phyloP scores from a whole-genome alignment of 1,284 basidiomycete species.

The Vanrija pseudolonga region DNA sequence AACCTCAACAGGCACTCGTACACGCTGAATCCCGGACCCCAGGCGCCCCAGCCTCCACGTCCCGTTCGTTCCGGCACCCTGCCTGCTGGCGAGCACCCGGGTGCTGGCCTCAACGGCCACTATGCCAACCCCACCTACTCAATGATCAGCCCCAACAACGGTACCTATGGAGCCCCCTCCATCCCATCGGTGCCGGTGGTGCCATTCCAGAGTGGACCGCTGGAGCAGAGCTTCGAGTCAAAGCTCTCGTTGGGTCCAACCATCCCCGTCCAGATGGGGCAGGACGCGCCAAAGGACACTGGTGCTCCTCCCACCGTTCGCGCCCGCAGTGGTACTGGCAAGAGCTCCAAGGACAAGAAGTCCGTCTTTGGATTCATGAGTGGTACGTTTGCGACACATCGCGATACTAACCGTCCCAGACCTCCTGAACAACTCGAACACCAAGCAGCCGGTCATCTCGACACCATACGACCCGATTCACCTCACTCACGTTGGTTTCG shows the following conservation, averaged over 20 bases:
- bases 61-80: slow-evolving; percentile 46
- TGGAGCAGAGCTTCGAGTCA: slow-evolving; percentile 37
- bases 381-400: slow-evolving; percentile 29
- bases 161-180: neutral
- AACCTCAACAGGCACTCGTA: slow-evolving; percentile 45
- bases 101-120: slow-evolving; percentile 12
- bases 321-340: slow-evolving; percentile 46
- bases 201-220: slow-evolving; percentile 33
- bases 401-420: slow-evolving; percentile 49
- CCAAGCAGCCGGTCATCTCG: slow-evolving; percentile 72
- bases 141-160: slow-evolving; percentile 12
- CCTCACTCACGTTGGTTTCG: slow-evolving; percentile 98
- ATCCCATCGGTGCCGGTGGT: slow-evolving; percentile 9
- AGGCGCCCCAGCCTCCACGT: slow-evolving; percentile 29
- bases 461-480: slow-evolving; percentile 99
- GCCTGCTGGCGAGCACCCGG: slow-evolving; percentile 34
- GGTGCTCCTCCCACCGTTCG: slow-evolving; percentile 35
- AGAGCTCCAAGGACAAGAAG: slow-evolving; percentile 50
- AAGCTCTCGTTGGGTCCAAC: slow-evolving; percentile 31
- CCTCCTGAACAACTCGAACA: slow-evolving; percentile 62
- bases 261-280: slow-evolving; percentile 16
- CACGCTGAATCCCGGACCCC: slow-evolving; percentile 2
- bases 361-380: slow-evolving; percentile 49
- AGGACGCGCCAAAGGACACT: slow-evolving; percentile 29
- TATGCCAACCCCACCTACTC: slow-evolving; percentile 7